Base-by-base conservation (phyloP, 2,329 filamentous ascomycete genomes). In the Aplosporella prunicola region DNA sequence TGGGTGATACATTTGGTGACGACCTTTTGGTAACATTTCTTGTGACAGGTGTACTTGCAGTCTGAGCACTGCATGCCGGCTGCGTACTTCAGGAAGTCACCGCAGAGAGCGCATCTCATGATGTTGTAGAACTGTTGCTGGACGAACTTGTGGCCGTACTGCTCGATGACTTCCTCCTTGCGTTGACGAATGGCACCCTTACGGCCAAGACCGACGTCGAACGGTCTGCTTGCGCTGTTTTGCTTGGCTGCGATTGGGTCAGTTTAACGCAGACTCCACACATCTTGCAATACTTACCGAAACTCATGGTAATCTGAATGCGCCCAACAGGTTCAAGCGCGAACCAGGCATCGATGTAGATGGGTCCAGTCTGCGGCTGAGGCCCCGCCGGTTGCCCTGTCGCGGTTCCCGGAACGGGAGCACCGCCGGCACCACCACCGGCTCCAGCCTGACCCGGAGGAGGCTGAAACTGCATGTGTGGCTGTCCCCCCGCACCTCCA, bases 1-100 rank as follows among this genome's bases (percentile, higher is more conserved):
- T 98, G 96, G 67, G 89, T 96, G 62, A 98, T 98, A 67, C 91
- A 98, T 64, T 98, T 98, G 46, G 91, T 98, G 51, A 98, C 91
- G 31, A 98, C 91, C 60, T 88, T 93, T 11, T 77, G 68, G 62
- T 96, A 98, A 60, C 91, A 98, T 64, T 96, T 95, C 52, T 86
- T 89, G 63, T 98, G 91, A 63, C 91, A 98, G 25, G 89, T 96
- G 66, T 96, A 96, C 66, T 96, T 96, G 81, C 91, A 98, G 64
- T 98, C 91, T 47, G 93, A 84, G 62, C 91, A 98, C 66, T 98
- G 91, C 89, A 98, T 98, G 44, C 91, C 91, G 15, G 91, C 85
- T 32, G 89, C 93, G 59, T 96, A 96, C 58, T 96, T 98, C 64
- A 98, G 80, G 56, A 98, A 96, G 49, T 98, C 91, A 43, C 88